A percentile compares a stretch with the other conserved stretches of the same genome.
phyloP scores from a whole-genome alignment of 2,329 filamentous ascomycete species.

The Torrubiellomyces zombiae region DNA sequence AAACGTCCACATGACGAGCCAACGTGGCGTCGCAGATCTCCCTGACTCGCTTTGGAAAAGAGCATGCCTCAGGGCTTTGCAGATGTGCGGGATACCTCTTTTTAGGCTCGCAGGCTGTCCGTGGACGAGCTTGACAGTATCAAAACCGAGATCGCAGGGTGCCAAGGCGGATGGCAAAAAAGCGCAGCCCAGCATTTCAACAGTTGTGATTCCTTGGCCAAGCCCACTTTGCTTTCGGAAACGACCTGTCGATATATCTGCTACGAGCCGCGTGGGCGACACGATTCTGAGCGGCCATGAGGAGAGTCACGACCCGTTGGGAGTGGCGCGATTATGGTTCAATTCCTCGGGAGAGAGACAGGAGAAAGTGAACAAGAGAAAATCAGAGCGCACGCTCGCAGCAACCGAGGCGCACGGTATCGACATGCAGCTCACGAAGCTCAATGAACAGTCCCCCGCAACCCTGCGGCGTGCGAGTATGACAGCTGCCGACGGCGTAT shows the following conservation, averaged over 20 bases:
- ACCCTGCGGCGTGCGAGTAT: conserved; percentile 32
- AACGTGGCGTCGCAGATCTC: conserved; percentile 22
- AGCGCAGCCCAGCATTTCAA: conserved; percentile 16
- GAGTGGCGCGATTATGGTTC: conserved; percentile 32
- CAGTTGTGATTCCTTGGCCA: conserved; percentile 35
- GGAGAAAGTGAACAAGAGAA: conserved; percentile 28
- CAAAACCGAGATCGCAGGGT: conserved; percentile 26
- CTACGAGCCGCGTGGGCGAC: conserved; percentile 22
- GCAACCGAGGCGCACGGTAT: conserved; percentile 24
- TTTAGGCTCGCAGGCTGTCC: conserved; percentile 24
- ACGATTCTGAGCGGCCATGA: conserved; percentile 19
- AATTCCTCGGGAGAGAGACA: conserved; percentile 26
- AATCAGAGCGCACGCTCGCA: conserved; percentile 29
- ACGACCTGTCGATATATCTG: conserved; percentile 22
- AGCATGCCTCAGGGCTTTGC: conserved; percentile 32
- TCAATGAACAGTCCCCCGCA: conserved; percentile 35
- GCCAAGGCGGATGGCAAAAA: conserved; percentile 24
- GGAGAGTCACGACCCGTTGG: conserved; percentile 31
- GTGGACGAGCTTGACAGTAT: conserved; percentile 35
- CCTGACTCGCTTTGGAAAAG: conserved; percentile 30
- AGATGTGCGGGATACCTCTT: conserved; percentile 30
- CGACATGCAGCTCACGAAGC: conserved; percentile 23
- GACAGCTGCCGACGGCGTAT: conserved; percentile 37
- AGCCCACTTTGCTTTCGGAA: conserved; percentile 35
- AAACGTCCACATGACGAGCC: conserved; percentile 30